These are phyloP conservation scores for Eimeria nieschulzi DNA, from an alignment of 169 alveolate genomes.

Conservation along the genomic window DNA sequence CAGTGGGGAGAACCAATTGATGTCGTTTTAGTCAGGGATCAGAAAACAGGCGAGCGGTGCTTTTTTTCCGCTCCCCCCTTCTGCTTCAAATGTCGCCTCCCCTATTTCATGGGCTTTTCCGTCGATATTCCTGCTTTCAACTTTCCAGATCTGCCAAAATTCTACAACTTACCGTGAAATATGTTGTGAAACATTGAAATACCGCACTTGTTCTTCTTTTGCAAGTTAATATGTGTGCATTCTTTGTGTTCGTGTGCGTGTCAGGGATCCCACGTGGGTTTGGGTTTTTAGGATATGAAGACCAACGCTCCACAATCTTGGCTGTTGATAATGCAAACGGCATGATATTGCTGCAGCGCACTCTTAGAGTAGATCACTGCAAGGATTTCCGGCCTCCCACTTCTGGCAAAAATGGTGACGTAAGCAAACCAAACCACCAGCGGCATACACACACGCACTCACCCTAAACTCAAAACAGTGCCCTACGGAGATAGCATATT, in stretches of 20 bases:
- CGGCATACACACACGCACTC: background rate
- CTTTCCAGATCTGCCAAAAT: too few species aligned
- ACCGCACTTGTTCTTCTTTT: background rate
- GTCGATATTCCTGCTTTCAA: too few species aligned
- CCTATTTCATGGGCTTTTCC: too few species aligned
- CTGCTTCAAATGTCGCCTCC: background rate
- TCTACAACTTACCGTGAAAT: too few species aligned
- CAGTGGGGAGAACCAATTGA: constrained; percentile 98
- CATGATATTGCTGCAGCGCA: constrained; percentile 89
- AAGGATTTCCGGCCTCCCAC: constrained; percentile 85
- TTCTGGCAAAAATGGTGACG: constrained; percentile 78
- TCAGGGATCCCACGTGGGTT: constrained; percentile 91
- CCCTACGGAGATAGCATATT: background rate
- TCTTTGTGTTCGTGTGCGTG: constrained; percentile 11
- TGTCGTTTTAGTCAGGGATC: constrained; percentile 94
- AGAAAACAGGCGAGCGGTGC: constrained; percentile 90
- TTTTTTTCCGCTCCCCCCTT: background rate
- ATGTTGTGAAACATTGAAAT: too few species aligned
- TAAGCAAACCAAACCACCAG: constrained; percentile 63
- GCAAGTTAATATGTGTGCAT: background rate
- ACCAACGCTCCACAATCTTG: constrained; percentile 97
- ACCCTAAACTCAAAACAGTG: background rate
- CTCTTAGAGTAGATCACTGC: constrained; percentile 96
- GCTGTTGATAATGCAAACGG: constrained; percentile 99
- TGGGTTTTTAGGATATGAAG: constrained; percentile 97